Base-by-base conservation (phyloP, 345 rosid species). In the Moricandia arvensis region DNA sequence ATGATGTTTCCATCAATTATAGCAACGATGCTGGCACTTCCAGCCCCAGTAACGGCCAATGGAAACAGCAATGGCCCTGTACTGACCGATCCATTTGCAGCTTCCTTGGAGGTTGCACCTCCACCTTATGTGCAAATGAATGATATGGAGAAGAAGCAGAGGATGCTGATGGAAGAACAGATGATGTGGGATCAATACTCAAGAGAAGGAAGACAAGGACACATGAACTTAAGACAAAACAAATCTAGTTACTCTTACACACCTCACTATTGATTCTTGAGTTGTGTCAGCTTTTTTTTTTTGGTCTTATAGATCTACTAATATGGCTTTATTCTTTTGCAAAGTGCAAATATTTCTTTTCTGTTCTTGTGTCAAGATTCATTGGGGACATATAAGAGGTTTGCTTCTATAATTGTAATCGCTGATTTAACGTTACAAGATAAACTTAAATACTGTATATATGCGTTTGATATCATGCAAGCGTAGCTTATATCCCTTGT, bases 131-230 rank as follows among this genome's bases (percentile, higher is more conserved):
- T 88, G 70, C 93, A 90, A 29, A 88, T 88, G 90, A 82, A 84
- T 4, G 93, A 88, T 49, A 85, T 90, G 91, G 93, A 88, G 81
- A 87, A 84, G 81, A 88, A 90, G 78, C 93, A 88, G 75, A 81
- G 79, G 33, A 47, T 86, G 73, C 75, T 90, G 77, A 82, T 81
- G 80, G 91, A 85, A 73, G 96, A 90, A 79, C 93, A 87, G 70
- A 49, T 78, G 74, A 81, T 86, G 79, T 90, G 93, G 96, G 83
- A 85, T 43, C 89, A 88, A 53, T 88, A 87, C 69, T 80, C 85
- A 0, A 82, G 69, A 73, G 86, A 84, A 17, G 93, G 91, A 68
- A 84, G 82, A 85, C 88, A 84, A 78, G 88, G 87, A 24, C 86
- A 88, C 29, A 47, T 53, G 63, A 76, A 76, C 29, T 6, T 71